Conservation (phyloP, 2,329 filamentous ascomycete species). For the Penicillium sp. region DNA sequence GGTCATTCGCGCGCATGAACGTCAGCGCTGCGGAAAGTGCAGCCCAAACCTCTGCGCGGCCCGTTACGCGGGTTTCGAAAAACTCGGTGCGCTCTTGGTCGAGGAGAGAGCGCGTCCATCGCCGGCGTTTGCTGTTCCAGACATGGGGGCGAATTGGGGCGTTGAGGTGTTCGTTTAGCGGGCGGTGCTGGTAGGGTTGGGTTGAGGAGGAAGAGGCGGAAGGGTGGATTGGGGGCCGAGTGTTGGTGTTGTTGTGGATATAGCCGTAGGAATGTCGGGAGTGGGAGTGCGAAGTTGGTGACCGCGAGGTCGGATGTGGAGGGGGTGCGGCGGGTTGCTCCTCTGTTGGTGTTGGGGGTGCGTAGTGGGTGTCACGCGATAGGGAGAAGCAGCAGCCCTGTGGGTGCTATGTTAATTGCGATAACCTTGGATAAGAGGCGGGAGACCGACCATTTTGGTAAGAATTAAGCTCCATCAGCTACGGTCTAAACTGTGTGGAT, state of each 20-base stretch:
- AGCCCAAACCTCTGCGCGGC: conserved; percentile 78
- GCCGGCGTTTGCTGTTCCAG: conserved; percentile 67
- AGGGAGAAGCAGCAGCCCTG: conserved; percentile 49
- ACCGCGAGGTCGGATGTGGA: conserved; percentile 17
- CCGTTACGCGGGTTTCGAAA: conserved; percentile 87
- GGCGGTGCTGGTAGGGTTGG: conserved; percentile 26
- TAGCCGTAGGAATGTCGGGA: not conserved
- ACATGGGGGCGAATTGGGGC: conserved; percentile 68
- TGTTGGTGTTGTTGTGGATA: not conserved
- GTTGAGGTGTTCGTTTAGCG: conserved; percentile 67
- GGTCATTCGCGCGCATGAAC: conserved; percentile 66
- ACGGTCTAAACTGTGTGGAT: conserved; percentile 12
- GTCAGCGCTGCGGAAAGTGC: conserved; percentile 71
- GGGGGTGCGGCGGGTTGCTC: conserved; percentile 19
- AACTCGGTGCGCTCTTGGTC: conserved; percentile 77
- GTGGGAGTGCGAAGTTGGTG: conserved; percentile 2
- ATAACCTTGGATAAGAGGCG: conserved; percentile 9
- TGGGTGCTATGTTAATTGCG: not conserved
- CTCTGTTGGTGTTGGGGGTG: conserved; percentile 29
- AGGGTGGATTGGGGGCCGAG: not conserved
- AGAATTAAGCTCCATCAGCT: conserved; percentile 34
- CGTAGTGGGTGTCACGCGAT: conserved; percentile 40
- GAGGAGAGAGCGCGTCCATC: conserved; percentile 73
- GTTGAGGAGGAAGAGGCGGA: conserved; percentile 21
- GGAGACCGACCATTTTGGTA: conserved; percentile 43